These are phyloP conservation scores for Melaleuca quinquenervia DNA, from an alignment of 345 rosid genomes.

Conservation along the genomic window DNA sequence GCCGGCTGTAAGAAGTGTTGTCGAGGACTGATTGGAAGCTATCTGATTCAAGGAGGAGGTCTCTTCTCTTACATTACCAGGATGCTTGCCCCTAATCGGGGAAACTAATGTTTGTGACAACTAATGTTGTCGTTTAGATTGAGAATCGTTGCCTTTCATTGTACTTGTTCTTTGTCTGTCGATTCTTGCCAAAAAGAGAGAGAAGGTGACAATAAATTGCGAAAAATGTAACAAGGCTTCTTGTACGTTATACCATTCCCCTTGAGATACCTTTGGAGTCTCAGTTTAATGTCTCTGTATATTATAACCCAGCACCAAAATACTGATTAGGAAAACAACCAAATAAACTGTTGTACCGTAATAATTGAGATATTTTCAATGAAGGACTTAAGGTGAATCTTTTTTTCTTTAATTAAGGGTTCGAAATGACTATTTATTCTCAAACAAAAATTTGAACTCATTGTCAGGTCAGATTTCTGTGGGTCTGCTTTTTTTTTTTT, in stretches of 20 bases:
- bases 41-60: background rate
- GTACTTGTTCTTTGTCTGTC: background rate
- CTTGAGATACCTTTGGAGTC: background rate
- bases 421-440: background rate
- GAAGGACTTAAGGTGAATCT: accelerated
- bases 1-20: background rate
- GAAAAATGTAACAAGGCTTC: background rate
- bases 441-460: background rate
- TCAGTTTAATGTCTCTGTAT: background rate
- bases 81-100: background rate
- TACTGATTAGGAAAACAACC: background rate
- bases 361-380: background rate
- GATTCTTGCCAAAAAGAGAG: background rate
- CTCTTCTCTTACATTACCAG: background rate
- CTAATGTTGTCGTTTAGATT: background rate
- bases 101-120: background rate
- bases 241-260: background rate
- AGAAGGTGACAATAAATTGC: background rate
- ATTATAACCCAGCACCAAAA: background rate
- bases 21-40: background rate
- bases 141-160: background rate
- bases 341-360: background rate
- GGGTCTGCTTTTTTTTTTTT: background rate
- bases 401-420: background rate
- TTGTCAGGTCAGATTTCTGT: background rate